Evolutionary conservation across 2,329 filamentous ascomycete genomes (phyloP).

Genomic region (Penicillium occitanis): DNA sequence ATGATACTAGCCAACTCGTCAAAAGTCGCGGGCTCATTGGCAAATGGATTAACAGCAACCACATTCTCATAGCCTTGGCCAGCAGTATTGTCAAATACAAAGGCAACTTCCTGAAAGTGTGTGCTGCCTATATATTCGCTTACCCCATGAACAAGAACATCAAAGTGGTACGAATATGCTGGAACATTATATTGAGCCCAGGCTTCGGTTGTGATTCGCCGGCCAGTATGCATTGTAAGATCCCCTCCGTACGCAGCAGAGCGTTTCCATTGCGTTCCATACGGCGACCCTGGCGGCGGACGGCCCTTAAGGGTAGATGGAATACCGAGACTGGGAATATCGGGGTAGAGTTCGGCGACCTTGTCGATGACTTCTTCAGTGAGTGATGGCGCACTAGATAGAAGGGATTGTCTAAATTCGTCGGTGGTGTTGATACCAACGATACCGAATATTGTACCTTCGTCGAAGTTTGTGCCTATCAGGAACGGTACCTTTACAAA

Average conservation of each 20-base stretch:
- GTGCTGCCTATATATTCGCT: neutral
- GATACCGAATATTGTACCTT: slow-evolving; percentile 66
- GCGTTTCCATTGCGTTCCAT: slow-evolving; percentile 16
- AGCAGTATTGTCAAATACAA: slow-evolving; percentile 15
- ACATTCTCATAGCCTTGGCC: slow-evolving; percentile 13
- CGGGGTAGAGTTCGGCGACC: slow-evolving; percentile 13
- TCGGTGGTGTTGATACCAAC: slow-evolving; percentile 16
- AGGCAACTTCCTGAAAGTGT: slow-evolving; percentile 17
- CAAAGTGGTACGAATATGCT: slow-evolving; percentile 16
- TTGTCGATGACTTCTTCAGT: slow-evolving; percentile 4
- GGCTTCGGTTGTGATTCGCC: slow-evolving; percentile 11
- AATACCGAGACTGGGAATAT: slow-evolving; percentile 13
- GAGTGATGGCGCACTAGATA: neutral
- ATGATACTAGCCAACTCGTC: slow-evolving; percentile 13
- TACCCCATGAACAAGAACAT: slow-evolving; percentile 16
- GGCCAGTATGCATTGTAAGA: slow-evolving; percentile 9
- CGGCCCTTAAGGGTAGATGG: slow-evolving; percentile 6
- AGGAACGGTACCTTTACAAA: slow-evolving; percentile 65
- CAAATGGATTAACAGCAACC: slow-evolving; percentile 10
- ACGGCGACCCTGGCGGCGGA: neutral
- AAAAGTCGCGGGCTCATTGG: slow-evolving; percentile 14
- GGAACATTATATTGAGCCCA: slow-evolving; percentile 9
- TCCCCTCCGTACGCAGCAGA: slow-evolving; percentile 18
- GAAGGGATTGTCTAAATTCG: neutral
- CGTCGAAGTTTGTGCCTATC: slow-evolving; percentile 75